Evolutionary conservation across 2,329 filamentous ascomycete species (phyloP).

Genomic region (Penicillium sp.): DNA sequence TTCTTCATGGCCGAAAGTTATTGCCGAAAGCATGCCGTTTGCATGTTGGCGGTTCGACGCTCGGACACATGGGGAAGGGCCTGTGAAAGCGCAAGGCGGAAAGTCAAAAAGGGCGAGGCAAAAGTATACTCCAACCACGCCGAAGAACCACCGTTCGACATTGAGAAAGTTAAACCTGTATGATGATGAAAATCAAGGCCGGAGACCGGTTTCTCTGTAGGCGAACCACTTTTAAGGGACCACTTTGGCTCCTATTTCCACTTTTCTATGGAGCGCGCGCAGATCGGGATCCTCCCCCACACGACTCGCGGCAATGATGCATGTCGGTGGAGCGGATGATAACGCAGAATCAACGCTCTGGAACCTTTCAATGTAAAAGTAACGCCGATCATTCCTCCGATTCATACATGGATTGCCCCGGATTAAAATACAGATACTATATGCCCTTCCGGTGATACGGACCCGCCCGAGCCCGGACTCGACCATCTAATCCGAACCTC

Average conservation of each 20-base stretch:
- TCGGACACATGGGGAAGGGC: background rate
- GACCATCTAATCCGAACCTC: conserved; percentile 12
- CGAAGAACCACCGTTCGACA: background rate
- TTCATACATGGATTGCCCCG: conserved; percentile 13
- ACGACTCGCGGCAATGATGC: background rate
- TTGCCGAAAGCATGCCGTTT: background rate
- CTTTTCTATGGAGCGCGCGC: background rate
- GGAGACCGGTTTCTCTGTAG: background rate
- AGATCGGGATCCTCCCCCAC: background rate
- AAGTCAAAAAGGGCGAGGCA: background rate
- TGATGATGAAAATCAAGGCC: background rate
- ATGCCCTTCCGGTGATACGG: background rate
- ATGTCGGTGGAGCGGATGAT: background rate
- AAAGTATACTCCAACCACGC: background rate
- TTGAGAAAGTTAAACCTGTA: background rate
- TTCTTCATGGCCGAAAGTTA: background rate
- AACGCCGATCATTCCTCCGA: background rate
- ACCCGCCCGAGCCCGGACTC: background rate
- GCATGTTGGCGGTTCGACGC: background rate
- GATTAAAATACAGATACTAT: conserved; percentile 1
- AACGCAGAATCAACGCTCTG: background rate
- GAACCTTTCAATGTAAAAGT: background rate
- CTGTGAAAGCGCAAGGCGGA: background rate
- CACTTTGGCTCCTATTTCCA: background rate
- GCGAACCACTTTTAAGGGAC: background rate